phyloP scores from a whole-genome alignment of 495 filamentous ascomycete species.

The Talaromyces liani region DNA sequence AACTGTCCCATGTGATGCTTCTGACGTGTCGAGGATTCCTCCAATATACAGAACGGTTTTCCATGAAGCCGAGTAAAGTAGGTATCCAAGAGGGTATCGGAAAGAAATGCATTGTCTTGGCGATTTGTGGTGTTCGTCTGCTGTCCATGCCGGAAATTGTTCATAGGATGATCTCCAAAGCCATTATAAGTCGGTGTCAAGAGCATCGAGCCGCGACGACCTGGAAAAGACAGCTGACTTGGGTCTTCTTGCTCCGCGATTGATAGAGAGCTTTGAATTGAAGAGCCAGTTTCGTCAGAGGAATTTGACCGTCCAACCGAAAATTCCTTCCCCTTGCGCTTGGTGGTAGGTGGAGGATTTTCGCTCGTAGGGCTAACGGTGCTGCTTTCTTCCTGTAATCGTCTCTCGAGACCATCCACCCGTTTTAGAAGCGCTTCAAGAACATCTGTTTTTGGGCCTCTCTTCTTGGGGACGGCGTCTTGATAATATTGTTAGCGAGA shows the following conservation, averaged over 20 bases:
- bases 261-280: conserved; percentile 9
- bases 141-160: neutral
- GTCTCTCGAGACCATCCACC: conserved; percentile 75
- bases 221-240: neutral
- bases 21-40: conserved; percentile 64
- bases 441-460: conserved; percentile 83
- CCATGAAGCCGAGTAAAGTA: conserved; percentile 72
- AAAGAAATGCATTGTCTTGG: conserved; percentile 23
- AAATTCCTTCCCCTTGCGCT: conserved; percentile 12
- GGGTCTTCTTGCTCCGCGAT: neutral
- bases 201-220: neutral
- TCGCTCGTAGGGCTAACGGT: conserved; percentile 32
- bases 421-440: conserved; percentile 76
- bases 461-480: conserved; percentile 86
- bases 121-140: conserved; percentile 18
- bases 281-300: conserved; percentile 19
- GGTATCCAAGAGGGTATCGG: conserved; percentile 60
- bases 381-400: conserved; percentile 61
- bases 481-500: conserved; percentile 3
- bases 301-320: conserved; percentile 11
- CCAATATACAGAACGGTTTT: conserved; percentile 70
- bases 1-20: conserved; percentile 58
- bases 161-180: neutral
- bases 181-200: conserved; percentile 4
- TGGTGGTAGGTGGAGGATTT: conserved; percentile 19